phyloP scores from a whole-genome alignment of 495 filamentous ascomycete species.

The Daldinia bambusicola region DNA sequence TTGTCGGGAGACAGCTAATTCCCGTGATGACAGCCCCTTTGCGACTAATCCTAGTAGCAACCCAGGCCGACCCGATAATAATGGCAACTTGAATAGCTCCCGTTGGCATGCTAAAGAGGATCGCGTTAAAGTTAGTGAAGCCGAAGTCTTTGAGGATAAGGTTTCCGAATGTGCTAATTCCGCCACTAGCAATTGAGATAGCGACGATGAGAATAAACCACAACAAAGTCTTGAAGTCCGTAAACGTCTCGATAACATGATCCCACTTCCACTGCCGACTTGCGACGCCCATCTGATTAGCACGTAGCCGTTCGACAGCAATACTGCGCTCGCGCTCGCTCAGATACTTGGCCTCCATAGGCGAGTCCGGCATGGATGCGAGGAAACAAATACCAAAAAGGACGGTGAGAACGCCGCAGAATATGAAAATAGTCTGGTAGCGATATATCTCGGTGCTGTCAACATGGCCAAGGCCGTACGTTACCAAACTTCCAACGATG shows the following conservation, averaged over 20 bases:
- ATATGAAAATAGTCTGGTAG: conserved; percentile 70
- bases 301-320: conserved; percentile 65
- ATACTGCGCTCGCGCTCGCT: conserved; percentile 67
- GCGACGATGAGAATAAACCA: conserved; percentile 70
- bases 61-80: conserved; percentile 58
- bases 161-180: conserved; percentile 71
- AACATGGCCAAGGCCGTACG: conserved; percentile 70
- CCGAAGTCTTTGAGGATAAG: conserved; percentile 71
- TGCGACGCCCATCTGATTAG: conserved; percentile 60
- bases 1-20: conserved; percentile 65
- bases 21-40: conserved; percentile 68
- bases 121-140: conserved; percentile 67
- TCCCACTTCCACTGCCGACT: conserved; percentile 57
- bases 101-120: conserved; percentile 73
- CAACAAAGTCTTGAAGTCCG: conserved; percentile 73
- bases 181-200: conserved; percentile 59
- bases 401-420: conserved; percentile 61
- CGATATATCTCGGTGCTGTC: conserved; percentile 60
- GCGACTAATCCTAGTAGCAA: conserved; percentile 58
- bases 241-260: conserved; percentile 66
- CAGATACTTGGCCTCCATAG: conserved; percentile 68
- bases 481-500: conserved; percentile 62
- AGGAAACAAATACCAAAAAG: conserved; percentile 51
- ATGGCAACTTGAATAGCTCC: conserved; percentile 61
- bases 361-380: conserved; percentile 68